Evolutionary conservation across 345 rosid genomes (phyloP), one percentile per base, ranked within the genome.

Genomic region (Eucalyptus erythrocorys): DNA sequence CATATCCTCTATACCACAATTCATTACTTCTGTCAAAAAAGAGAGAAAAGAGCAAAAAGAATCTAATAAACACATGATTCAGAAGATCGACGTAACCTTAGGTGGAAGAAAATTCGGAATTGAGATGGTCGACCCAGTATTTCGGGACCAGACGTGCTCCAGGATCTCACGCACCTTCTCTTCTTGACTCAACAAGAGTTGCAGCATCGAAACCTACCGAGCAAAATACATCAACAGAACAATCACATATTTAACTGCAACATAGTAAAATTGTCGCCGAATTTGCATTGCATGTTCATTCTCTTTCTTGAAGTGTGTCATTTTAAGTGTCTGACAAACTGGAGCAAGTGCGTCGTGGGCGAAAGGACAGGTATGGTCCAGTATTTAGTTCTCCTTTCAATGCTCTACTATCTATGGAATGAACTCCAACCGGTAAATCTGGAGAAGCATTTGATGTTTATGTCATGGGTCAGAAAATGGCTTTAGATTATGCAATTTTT

Each of bases 21-120:
- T 47, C 84, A 76, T 10, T 76, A 21, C 47, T 76, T 40, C 84
- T 40, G 84, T 76, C 84, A 22, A 76, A 76, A 76, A 40, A 26
- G 47, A 40, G 21, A 71, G 27, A 71, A 71, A 71, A 17, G 26
- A 34, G 43, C 57, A 21, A 68, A 68, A 68, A 34, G 43, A 68
- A 68, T 21, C 43, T 37, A 37, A 37, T 37, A 71, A 71, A 71
- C 42, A 3, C 2, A 22, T 16, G 42, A 68, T 17, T 71, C 13
- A 2, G 42, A 85, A 22, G 87, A 48, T 49, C 8, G 10, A 51
- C 87, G 24, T 30, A 27, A 94, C 99, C 97, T 96, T 96, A 9
- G 98, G 96, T 92, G 97, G 98, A 86, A 97, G 96, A 89, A 93
- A 94, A 53, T 90, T 91, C 26, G 99, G 99, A 90, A 96, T 93